Conservation (phyloP, 176 grass and related monocot species). For the Luzula sylvatica region DNA sequence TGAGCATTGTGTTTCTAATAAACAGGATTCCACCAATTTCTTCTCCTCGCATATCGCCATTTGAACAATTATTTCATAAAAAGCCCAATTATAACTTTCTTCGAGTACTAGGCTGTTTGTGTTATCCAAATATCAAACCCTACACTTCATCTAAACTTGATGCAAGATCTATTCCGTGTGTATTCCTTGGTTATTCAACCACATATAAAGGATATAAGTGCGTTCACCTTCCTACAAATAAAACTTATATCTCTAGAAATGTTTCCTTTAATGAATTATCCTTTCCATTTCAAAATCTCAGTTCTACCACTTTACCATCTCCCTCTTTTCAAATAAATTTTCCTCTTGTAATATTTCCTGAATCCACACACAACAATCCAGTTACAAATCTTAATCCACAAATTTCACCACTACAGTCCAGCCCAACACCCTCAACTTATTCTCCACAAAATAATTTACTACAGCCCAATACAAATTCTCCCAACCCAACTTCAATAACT, state of each 20-base stretch:
- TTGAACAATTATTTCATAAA: neutral
- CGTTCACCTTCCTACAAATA: neutral
- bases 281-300: neutral
- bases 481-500: neutral
- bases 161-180: neutral
- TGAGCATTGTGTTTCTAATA: neutral
- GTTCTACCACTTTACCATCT: neutral
- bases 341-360: too few species aligned
- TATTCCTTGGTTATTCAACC: too few species aligned
- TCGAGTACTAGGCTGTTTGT: neutral
- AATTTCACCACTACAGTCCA: too few species aligned
- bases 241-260: neutral
- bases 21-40: neutral
- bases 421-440: too few species aligned
- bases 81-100: neutral
- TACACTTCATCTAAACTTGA: neutral
- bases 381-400: too few species aligned
- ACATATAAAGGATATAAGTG: neutral
- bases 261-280: conserved; percentile 1
- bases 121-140: neutral
- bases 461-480: too few species aligned
- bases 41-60: neutral
- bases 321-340: too few species aligned
- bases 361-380: neutral
- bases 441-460: too few species aligned